These are phyloP conservation scores for Nothophytophthora sp. DNA, from an alignment of 352 stramenopile species.

Conservation along the genomic window DNA sequence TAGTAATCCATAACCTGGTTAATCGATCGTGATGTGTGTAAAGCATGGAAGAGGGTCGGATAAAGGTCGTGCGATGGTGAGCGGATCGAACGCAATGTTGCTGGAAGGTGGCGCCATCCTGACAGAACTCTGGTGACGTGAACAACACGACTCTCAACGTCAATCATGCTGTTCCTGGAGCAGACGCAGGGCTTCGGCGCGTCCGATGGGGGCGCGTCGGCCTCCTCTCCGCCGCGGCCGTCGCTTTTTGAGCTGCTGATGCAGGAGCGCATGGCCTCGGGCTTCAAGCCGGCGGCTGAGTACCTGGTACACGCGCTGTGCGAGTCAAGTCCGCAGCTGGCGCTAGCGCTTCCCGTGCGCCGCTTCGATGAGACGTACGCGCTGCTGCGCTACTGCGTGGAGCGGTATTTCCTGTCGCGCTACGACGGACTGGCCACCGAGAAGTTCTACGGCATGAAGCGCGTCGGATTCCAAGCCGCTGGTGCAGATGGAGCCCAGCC, in stretches of 20 bases:
- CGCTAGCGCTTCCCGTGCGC: conserved; percentile 50
- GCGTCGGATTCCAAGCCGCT: conserved; percentile 43
- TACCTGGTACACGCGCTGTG: conserved; percentile 75
- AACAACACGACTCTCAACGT: conserved; percentile 1
- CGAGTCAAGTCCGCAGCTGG: conserved; percentile 74
- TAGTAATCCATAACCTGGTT: background rate
- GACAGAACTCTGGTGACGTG: background rate
- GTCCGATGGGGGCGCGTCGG: conserved; percentile 5
- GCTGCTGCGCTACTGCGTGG: conserved; percentile 54
- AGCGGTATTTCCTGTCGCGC: conserved; percentile 73
- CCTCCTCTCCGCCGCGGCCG: conserved; percentile 23
- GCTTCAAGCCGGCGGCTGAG: conserved; percentile 76
- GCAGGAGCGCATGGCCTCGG: conserved; percentile 80
- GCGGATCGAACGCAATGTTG: background rate
- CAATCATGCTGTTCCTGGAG: conserved; percentile 76
- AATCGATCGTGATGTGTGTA: background rate
- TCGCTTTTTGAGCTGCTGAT: conserved; percentile 89
- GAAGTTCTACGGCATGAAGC: conserved; percentile 89
- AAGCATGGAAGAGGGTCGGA: background rate
- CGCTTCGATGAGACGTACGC: conserved; percentile 82
- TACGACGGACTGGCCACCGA: conserved; percentile 82
- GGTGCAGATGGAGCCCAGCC: conserved; percentile 1
- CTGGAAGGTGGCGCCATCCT: conserved; percentile 1
- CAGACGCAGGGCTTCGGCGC: conserved; percentile 71
- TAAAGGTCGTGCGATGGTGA: background rate